phyloP scores from a whole-genome alignment of 2,329 filamentous ascomycete genomes.

The Aphanocladium album region DNA sequence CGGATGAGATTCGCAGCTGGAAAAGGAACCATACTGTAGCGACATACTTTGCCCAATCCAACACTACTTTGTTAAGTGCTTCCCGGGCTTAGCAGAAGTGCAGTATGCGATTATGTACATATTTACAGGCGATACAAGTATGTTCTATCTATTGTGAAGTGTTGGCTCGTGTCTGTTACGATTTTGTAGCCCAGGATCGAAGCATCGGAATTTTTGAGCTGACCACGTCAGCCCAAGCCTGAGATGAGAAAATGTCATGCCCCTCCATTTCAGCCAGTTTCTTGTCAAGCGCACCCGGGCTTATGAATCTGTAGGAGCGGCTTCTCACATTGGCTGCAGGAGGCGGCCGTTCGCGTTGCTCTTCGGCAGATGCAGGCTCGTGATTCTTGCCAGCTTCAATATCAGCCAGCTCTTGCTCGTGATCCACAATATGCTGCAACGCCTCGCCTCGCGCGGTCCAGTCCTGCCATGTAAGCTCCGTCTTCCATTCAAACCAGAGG shows the following conservation, averaged over 20 bases:
- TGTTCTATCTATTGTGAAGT: neutral
- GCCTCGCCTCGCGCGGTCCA: slow-evolving; percentile 37
- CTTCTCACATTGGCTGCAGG: neutral
- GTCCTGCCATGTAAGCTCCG: slow-evolving; percentile 31
- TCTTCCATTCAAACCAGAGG: slow-evolving; percentile 27
- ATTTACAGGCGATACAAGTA: neutral
- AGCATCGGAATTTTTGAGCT: neutral
- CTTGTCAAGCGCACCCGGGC: neutral
- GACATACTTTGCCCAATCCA: no score
- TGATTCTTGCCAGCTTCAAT: slow-evolving; percentile 17
- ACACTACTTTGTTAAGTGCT: no score
- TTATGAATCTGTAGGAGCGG: neutral
- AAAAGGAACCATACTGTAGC: no score
- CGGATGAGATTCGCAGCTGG: no score
- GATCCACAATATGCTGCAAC: slow-evolving; percentile 34
- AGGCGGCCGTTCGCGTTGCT: neutral
- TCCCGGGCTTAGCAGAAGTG: no score
- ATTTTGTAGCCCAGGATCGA: neutral
- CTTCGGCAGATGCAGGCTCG: neutral
- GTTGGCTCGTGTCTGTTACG: neutral
- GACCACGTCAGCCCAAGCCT: neutral
- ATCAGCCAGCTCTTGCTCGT: slow-evolving; percentile 30
- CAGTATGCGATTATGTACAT: neutral
- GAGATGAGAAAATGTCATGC: slow-evolving; percentile 3
- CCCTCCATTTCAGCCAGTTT: neutral